Evolutionary conservation across 352 stramenopile genomes (phyloP).

Genomic region (Pythium rhizo-oryzae): DNA sequence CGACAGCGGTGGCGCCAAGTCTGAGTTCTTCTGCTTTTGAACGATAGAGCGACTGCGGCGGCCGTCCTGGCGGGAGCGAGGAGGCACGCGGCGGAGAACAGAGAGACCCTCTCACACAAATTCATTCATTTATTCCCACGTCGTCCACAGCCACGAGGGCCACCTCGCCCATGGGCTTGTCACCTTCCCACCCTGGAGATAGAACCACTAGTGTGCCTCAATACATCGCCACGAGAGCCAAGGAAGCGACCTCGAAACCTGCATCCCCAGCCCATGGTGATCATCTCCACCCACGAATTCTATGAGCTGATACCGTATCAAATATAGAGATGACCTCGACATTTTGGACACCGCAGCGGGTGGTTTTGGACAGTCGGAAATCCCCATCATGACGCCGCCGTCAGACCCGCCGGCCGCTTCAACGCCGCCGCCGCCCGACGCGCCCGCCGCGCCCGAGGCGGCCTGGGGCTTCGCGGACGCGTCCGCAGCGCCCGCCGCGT

Average conservation of each 20-base stretch:
- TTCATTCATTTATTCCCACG: conserved; percentile 19
- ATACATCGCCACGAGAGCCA: too few species aligned
- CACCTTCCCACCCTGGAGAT: too few species aligned
- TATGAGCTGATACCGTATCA: neutral
- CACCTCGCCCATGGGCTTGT: too few species aligned
- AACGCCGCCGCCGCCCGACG: neutral
- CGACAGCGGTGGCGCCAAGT: conserved; percentile 14
- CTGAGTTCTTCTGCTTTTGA: conserved; percentile 26
- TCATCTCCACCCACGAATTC: too few species aligned
- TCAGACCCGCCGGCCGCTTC: neutral
- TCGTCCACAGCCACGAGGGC: too few species aligned
- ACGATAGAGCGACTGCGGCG: neutral
- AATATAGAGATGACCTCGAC: neutral
- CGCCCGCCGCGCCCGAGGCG: neutral
- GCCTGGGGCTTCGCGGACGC: neutral
- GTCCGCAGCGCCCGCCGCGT: too few species aligned
- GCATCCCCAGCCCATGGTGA: too few species aligned
- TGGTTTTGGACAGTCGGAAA: conserved; percentile 28
- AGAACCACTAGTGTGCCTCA: too few species aligned
- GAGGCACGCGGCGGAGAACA: conserved; percentile 12
- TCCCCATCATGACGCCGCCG: neutral
- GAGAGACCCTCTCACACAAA: neutral
- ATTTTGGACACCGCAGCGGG: conserved; percentile 9
- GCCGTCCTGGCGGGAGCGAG: conserved; percentile 1
- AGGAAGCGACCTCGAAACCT: too few species aligned